These are phyloP conservation scores for Alternaria dauci DNA, from an alignment of 2,329 filamentous ascomycete species.

Conservation along the genomic window DNA sequence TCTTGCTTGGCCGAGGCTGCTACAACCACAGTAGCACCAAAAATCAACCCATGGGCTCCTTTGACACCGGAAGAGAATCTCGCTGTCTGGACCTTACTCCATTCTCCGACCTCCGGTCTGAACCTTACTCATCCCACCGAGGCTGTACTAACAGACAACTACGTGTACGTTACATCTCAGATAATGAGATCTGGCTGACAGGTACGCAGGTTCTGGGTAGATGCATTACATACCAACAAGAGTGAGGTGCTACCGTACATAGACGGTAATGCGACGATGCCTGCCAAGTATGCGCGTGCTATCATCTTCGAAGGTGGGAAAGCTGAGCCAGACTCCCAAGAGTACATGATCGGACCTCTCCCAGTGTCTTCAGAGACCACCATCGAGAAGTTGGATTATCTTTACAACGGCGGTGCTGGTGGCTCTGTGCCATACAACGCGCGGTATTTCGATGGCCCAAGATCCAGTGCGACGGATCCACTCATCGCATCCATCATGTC, in stretches of 20 bases:
- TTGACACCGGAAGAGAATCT: slow-evolving; percentile 52
- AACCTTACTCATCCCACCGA: slow-evolving; percentile 56
- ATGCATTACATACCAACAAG: slow-evolving; percentile 61
- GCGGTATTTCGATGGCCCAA: slow-evolving; percentile 33
- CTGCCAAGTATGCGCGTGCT: slow-evolving; percentile 57
- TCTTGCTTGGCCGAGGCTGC: slow-evolving; percentile 26
- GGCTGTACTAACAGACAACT: slow-evolving; percentile 56
- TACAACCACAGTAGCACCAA: slow-evolving; percentile 44
- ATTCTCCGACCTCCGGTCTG: slow-evolving; percentile 52
- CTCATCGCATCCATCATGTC: slow-evolving; percentile 53
- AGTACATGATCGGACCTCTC: slow-evolving; percentile 59
- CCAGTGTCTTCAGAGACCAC: slow-evolving; percentile 50
- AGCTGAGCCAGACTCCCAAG: slow-evolving; percentile 55
- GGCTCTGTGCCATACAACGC: slow-evolving; percentile 40
- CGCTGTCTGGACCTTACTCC: slow-evolving; percentile 51
- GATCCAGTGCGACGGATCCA: slow-evolving; percentile 43
- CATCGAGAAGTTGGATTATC: slow-evolving; percentile 38
- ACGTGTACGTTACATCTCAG: slow-evolving; percentile 37
- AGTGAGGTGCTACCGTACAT: slow-evolving; percentile 57
- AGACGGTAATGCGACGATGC: slow-evolving; percentile 47
- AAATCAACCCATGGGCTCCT: slow-evolving; percentile 54
- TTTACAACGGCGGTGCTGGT: slow-evolving; percentile 50
- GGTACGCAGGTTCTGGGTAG: slow-evolving; percentile 52
- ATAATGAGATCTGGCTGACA: background rate
- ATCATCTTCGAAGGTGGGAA: slow-evolving; percentile 58